Evolutionary conservation across 1,284 basidiomycete genomes (phyloP).

Genomic region (Moesziomyces parantarcticus): DNA sequence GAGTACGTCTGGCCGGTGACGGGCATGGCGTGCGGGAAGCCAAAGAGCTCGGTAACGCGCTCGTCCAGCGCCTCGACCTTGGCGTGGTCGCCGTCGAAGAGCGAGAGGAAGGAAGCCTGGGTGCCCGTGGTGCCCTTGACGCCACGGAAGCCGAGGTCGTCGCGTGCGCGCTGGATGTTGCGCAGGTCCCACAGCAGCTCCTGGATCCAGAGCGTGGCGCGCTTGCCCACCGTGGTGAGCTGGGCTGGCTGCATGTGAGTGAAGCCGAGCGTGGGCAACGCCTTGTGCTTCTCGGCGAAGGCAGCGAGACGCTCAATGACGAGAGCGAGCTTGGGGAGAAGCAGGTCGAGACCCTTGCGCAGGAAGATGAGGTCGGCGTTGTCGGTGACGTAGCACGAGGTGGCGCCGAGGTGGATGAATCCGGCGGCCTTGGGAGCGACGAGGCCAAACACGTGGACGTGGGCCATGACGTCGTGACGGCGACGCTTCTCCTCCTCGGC

Average conservation of each 20-base stretch:
- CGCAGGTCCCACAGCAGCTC: conserved; percentile 97
- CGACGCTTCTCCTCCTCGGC: conserved; percentile 95
- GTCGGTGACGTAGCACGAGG: conserved; percentile 98
- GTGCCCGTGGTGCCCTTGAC: conserved; percentile 99
- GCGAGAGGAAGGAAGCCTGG: conserved; percentile 91
- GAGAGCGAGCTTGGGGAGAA: conserved; percentile 86
- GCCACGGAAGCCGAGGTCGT: conserved; percentile 96
- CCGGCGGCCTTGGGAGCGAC: conserved; percentile 95
- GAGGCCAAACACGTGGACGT: conserved; percentile 94
- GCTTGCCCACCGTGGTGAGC: conserved; percentile 97
- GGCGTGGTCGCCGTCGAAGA: conserved; percentile 86
- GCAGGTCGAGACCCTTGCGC: conserved; percentile 83
- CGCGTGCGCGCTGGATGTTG: conserved; percentile 88
- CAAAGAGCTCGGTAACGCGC: conserved; percentile 80
- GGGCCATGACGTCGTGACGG: conserved; percentile 99
- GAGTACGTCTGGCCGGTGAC: conserved; percentile 99
- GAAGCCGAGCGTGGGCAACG: conserved; percentile 79
- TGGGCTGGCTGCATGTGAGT: conserved; percentile 99
- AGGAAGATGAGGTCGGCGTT: conserved; percentile 92
- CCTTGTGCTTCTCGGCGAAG: conserved; percentile 75
- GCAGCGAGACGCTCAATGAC: conserved; percentile 86
- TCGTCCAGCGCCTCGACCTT: conserved; percentile 93
- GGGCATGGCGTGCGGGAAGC: conserved; percentile 93
- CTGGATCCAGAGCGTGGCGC: conserved; percentile 93
- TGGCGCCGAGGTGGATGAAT: conserved; percentile 97